Conservation (phyloP, 768 basidiomycete genomes). For the Termitomyces heimii region DNA sequence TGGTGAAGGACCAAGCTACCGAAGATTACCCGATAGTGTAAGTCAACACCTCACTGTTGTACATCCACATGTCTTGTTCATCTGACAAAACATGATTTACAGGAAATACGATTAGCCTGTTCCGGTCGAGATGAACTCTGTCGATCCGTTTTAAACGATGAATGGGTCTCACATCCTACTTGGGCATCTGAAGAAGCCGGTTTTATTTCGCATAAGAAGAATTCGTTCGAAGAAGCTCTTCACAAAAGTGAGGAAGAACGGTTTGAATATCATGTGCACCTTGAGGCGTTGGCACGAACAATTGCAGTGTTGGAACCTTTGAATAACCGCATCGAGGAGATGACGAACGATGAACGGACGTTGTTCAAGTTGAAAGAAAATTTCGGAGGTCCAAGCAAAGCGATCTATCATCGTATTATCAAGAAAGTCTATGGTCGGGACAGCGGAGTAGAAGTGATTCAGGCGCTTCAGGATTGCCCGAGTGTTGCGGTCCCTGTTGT, state of each 20-base stretch:
- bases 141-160: slow-evolving; percentile 93
- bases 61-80: neutral
- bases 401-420: slow-evolving; percentile 87
- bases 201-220: slow-evolving; percentile 95
- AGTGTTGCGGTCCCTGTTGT: slow-evolving; percentile 90
- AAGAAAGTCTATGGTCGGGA: slow-evolving; percentile 92
- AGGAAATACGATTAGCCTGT: slow-evolving; percentile 89
- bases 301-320: slow-evolving; percentile 91
- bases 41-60: slow-evolving; percentile 27
- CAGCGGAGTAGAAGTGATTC: slow-evolving; percentile 66
- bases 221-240: slow-evolving; percentile 89
- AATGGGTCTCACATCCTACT: slow-evolving; percentile 98
- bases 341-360: slow-evolving; percentile 82
- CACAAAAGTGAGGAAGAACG: slow-evolving; percentile 98
- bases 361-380: slow-evolving; percentile 79
- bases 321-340: slow-evolving; percentile 75
- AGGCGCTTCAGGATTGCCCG: slow-evolving; percentile 89
- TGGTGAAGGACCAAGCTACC: slow-evolving; percentile 91
- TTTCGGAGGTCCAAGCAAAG: slow-evolving; percentile 83
- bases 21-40: slow-evolving; percentile 82
- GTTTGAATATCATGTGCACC: slow-evolving; percentile 94
- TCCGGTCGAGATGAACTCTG: slow-evolving; percentile 93
- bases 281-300: slow-evolving; percentile 86
- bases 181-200: slow-evolving; percentile 97
- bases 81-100: slow-evolving; percentile 10